phyloP scores from a whole-genome alignment of 2,329 filamentous ascomycete genomes.

The Sphaerostilbella broomeana region DNA sequence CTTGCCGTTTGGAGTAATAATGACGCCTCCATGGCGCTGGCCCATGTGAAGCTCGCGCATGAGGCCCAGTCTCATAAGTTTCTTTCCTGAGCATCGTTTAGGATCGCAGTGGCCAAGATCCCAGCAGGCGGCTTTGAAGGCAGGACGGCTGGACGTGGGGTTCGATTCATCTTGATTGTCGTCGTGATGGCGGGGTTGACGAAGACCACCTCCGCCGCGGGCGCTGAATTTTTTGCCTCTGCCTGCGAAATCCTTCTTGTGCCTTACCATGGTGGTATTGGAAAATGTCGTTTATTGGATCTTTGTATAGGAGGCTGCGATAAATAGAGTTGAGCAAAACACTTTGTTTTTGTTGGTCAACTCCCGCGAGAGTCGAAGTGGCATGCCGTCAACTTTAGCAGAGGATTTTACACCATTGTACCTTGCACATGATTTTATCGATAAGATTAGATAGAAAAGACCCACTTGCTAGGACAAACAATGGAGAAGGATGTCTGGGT shows the following conservation, averaged over 20 bases:
- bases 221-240: constrained; percentile 66
- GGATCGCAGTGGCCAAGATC: constrained; percentile 96
- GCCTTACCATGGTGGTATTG: constrained; percentile 98
- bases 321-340: too few relatives aligned
- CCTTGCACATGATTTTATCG: too few relatives aligned
- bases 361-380: too few relatives aligned
- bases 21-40: constrained; percentile 84
- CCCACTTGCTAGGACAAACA: too few relatives aligned
- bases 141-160: constrained; percentile 33
- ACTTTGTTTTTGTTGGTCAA: too few relatives aligned
- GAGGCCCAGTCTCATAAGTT: constrained; percentile 81
- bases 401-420: too few relatives aligned
- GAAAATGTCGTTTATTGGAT: too few relatives aligned
- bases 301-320: too few relatives aligned
- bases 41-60: constrained; percentile 92
- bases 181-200: constrained; percentile 43
- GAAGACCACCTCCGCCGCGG: constrained; percentile 44
- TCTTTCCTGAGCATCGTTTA: constrained; percentile 92
- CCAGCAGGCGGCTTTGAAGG: constrained; percentile 94
- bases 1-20: constrained; percentile 94
- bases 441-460: too few relatives aligned
- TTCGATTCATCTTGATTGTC: constrained; percentile 29
- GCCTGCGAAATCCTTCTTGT: constrained; percentile 80
- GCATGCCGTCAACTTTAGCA: too few relatives aligned
- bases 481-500: too few relatives aligned